Evolutionary conservation across 2,329 filamentous ascomycete species (phyloP), one percentile per base, ranked within the genome.

Genomic region (Escovopsis sp.): DNA sequence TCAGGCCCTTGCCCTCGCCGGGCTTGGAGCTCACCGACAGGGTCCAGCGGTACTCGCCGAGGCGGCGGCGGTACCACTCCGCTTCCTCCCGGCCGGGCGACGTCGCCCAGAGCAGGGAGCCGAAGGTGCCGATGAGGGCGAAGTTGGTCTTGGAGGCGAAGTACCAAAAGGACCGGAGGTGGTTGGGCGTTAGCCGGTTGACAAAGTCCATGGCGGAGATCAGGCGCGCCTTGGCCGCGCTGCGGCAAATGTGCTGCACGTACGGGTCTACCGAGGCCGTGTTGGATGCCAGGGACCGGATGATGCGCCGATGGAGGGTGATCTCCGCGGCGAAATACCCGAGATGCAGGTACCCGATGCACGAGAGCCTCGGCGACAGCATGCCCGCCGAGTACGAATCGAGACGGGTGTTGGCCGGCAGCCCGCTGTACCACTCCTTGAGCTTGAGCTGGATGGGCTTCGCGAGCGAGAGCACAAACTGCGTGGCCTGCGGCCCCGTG

Each of bases 131-230:
- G 54, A 96, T 94, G 10, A 96, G 71, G 0, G 89, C 88, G 62
- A 96, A 95, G 62, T 94, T 94, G 33, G 83, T 84, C 54, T 86
- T 85, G 35, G 82, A 85, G 2, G 84, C 80, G 56, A 88, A 89
- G 57, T 84, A 88, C 89, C 89, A 96, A 63, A 95, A 95, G 0
- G 85, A 76, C n/a, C 82, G 78, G 28, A 95, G 72, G 54, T 96
- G 88, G 33, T 80, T 77, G 0, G 86, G 85, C 37, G 83, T 86
- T 30, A 96, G 74, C 1, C 89, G 81, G 62, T 95, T 95, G 53
- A 94, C 87, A 61, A 95, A 94, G 59, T 96, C 89, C 84, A 96
- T 94, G 49, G 88, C 87, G 19, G 85, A 93, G 56, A 95, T 94
- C 32, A 96, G 73, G 6, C 89, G 82, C 0, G 89, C 93, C 60